Percentiles rank a stretch among this genome's conserved stretches.
Evolutionary conservation across 345 rosid species (phyloP).

Genomic region (Lepidium sativum): DNA sequence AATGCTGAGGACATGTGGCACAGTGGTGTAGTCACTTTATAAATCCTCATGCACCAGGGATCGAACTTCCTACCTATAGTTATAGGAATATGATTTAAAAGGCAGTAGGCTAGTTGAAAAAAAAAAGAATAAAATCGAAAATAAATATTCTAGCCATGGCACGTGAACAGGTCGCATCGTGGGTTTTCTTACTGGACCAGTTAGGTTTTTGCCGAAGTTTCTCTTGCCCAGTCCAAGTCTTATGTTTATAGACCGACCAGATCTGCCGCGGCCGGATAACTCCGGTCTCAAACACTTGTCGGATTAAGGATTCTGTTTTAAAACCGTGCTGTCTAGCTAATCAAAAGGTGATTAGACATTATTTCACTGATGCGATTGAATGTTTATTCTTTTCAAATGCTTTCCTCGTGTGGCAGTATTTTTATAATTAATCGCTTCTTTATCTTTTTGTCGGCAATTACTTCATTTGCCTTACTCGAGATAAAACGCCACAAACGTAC

Average conservation of each 20-base stretch:
- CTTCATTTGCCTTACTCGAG: neutral
- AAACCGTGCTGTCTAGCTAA: neutral
- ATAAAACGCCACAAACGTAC: neutral
- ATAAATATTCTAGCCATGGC: too few species aligned
- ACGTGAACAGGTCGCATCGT: too few species aligned
- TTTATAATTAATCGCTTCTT: neutral
- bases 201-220: too few species aligned
- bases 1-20: too few species aligned
- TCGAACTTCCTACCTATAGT: too few species aligned
- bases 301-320: neutral
- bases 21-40: too few species aligned
- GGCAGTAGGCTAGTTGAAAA: too few species aligned
- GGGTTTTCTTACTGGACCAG: too few species aligned
- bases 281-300: neutral
- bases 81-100: too few species aligned
- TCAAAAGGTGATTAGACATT: neutral
- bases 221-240: neutral
- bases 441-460: neutral
- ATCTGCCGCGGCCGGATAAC: neutral
- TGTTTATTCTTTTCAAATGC: neutral
- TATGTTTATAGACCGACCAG: neutral
- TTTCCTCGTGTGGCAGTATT: constrained; percentile 5
- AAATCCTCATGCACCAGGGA: too few species aligned
- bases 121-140: too few species aligned
- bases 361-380: neutral